phyloP scores from a whole-genome alignment of 169 alveolate genomes.

The Plasmodium malariae region DNA sequence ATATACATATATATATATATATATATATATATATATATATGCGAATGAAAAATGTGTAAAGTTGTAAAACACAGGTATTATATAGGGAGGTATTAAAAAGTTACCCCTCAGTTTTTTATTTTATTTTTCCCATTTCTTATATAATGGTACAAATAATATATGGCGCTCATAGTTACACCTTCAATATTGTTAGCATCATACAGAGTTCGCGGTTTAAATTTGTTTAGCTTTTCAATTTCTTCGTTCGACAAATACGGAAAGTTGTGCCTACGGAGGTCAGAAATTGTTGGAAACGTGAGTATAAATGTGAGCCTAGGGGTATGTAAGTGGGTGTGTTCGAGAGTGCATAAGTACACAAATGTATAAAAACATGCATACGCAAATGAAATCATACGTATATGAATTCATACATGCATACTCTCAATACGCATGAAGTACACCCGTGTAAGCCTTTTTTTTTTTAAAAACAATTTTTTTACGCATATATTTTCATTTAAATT shows the following conservation, averaged over 20 bases:
- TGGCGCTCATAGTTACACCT: constrained; percentile 82
- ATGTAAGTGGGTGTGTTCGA: too few relatives aligned
- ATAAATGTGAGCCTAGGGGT: constrained; percentile 1
- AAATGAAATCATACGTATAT: background rate
- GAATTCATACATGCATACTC: background rate
- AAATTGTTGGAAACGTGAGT: background rate
- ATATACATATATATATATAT: background rate
- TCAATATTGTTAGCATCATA: constrained; percentile 82
- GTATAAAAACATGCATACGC: background rate
- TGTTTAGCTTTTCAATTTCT: constrained; percentile 84
- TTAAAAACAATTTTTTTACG: constrained; percentile 1
- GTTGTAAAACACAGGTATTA: background rate
- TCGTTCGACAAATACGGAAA: constrained; percentile 82
- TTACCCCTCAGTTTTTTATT: constrained; percentile 4
- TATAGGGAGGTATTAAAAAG: background rate
- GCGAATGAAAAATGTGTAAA: too few relatives aligned
- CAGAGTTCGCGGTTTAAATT: constrained; percentile 82
- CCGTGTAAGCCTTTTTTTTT: background rate
- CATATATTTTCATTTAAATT: background rate
- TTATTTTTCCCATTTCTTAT: constrained; percentile 33
- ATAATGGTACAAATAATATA: constrained; percentile 58
- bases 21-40: background rate
- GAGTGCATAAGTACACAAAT: background rate
- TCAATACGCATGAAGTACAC: too few relatives aligned
- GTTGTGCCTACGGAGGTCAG: constrained; percentile 8